A percentile compares a stretch with the other conserved stretches of the same genome.
Evolutionary conservation across 306 rosid species (phyloP).

Genomic region (Senna siamea): DNA sequence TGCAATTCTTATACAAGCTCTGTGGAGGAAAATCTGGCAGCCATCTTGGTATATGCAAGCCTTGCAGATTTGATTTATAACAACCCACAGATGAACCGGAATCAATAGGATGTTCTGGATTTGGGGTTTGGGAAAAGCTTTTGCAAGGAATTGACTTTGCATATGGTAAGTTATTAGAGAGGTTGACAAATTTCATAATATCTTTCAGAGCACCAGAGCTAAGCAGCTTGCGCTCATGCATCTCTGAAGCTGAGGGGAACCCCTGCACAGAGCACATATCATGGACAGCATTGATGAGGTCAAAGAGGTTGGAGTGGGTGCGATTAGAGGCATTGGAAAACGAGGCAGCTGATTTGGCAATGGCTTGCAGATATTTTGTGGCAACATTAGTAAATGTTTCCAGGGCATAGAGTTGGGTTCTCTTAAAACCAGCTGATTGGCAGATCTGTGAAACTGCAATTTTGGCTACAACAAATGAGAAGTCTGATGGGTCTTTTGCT

Average conservation of each 20-base stretch:
- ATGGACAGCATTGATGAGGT: constrained; percentile 65
- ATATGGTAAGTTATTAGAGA: constrained; percentile 50
- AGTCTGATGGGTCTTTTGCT: constrained; percentile 53
- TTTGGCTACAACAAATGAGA: constrained; percentile 55
- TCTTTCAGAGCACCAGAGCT: constrained; percentile 53
- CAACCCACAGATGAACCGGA: constrained; percentile 5
- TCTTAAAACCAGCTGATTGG: constrained; percentile 59
- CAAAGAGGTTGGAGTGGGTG: constrained; percentile 62
- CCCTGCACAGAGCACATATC: constrained; percentile 55
- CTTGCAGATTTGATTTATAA: background rate
- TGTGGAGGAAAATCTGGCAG: constrained; percentile 62
- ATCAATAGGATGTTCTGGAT: constrained; percentile 26
- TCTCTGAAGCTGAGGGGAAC: constrained; percentile 52
- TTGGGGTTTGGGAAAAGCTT: background rate
- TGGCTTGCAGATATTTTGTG: constrained; percentile 50
- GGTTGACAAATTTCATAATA: constrained; percentile 47
- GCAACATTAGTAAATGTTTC: constrained; percentile 63
- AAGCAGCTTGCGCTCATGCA: constrained; percentile 44
- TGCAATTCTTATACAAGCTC: constrained; percentile 28
- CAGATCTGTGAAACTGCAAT: constrained; percentile 75
- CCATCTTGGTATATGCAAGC: constrained; percentile 67
- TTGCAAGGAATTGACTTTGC: constrained; percentile 53
- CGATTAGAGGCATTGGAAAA: constrained; percentile 59
- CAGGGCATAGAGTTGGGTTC: constrained; percentile 50
- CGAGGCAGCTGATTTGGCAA: constrained; percentile 53